Evolutionary conservation across 371 early-diverging fungal genomes (phyloP).

Genomic region (Mucor saturninus): DNA sequence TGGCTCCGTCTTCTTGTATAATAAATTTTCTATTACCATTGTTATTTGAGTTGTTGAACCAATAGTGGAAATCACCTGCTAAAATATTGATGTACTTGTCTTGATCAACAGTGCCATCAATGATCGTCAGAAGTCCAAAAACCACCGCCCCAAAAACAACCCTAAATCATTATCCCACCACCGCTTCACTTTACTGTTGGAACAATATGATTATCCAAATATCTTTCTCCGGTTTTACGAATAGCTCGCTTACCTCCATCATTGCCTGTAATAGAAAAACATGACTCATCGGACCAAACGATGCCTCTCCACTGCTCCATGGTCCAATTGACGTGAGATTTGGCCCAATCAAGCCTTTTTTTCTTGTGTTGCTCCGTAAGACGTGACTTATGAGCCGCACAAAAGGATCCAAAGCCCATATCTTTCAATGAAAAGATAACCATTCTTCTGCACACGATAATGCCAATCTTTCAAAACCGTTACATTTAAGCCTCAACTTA

Average conservation of each 20-base stretch:
- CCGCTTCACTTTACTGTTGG: neutral
- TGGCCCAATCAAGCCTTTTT: neutral
- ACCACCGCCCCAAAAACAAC: slow-evolving; percentile 11
- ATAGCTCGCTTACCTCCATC: slow-evolving; percentile 1
- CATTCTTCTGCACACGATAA: neutral
- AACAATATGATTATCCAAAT: neutral
- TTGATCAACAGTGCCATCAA: slow-evolving; percentile 6
- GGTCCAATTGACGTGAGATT: slow-evolving; percentile 5
- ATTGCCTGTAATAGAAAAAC: neutral
- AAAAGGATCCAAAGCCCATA: neutral
- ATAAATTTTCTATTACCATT: neutral
- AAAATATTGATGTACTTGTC: slow-evolving; percentile 5
- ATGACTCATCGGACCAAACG: slow-evolving; percentile 21
- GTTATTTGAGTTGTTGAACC: neutral
- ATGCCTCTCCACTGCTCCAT: slow-evolving; percentile 4
- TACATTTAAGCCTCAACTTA: too few species aligned
- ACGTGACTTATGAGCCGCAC: neutral
- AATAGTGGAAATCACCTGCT: neutral
- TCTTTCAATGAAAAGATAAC: neutral
- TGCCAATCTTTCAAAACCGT: too few species aligned
- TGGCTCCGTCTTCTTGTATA: slow-evolving; percentile 19
- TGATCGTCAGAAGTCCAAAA: neutral
- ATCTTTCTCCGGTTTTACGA: slow-evolving; percentile 1
- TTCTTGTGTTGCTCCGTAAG: neutral
- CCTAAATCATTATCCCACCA: slow-evolving; percentile 8